Conservation (phyloP, 208 protist species). For the Trypanosoma avium region DNA sequence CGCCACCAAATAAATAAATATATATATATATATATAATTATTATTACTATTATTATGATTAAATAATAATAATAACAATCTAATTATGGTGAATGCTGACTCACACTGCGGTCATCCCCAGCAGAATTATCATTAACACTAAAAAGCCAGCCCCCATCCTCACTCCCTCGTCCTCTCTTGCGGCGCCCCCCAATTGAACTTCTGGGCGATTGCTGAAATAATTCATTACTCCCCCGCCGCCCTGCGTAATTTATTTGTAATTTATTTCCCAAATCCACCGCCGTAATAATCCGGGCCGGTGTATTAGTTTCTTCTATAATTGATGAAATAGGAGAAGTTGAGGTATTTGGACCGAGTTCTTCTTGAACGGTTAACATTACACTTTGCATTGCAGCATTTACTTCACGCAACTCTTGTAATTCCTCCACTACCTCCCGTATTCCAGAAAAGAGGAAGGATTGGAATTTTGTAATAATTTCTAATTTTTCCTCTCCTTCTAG, state of each 20-base stretch:
- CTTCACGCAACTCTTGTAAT: constrained; percentile 7
- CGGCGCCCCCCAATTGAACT: no score
- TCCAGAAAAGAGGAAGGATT: constrained; percentile 1
- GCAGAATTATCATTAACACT: neutral
- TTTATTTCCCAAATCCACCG: constrained; percentile 8
- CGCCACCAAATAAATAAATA: no score
- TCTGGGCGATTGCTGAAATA: no score
- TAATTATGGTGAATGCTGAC: constrained; percentile 5
- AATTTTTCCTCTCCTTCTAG: constrained; percentile 11
- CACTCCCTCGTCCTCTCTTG: constrained; percentile 16
- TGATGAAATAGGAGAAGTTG: neutral
- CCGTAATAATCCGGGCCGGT: constrained; percentile 21
- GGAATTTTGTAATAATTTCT: constrained; percentile 4
- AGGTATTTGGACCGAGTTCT: constrained; percentile 25
- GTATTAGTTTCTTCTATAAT: constrained; percentile 17
- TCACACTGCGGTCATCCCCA: neutral
- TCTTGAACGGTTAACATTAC: constrained; percentile 52
- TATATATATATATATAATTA: neutral
- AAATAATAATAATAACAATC: neutral
- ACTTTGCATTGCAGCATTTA: constrained; percentile 35
- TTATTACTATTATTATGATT: neutral
- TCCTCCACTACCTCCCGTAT: constrained; percentile 24
- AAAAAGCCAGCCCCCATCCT: constrained; percentile 7
- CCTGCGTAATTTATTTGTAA: constrained; percentile 11
- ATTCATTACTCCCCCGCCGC: no score